Evolutionary conservation across 495 filamentous ascomycete genomes (phyloP).

Genomic region (Margaritispora aquatica): DNA sequence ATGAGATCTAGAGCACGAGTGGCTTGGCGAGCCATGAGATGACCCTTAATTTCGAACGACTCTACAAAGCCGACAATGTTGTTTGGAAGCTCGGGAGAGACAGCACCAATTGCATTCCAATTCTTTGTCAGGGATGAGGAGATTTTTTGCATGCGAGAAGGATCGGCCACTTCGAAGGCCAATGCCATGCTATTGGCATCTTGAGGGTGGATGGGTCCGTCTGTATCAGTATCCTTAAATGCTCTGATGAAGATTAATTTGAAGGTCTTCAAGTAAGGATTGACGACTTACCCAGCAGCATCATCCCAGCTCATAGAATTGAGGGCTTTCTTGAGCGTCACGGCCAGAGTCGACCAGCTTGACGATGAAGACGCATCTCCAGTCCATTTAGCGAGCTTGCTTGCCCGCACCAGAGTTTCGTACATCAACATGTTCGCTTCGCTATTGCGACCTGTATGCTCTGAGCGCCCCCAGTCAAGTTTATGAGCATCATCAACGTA

Average conservation of each 20-base stretch:
- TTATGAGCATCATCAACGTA: conserved; percentile 46
- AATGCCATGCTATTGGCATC: conserved; percentile 20
- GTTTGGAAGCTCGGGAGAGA: conserved; percentile 48
- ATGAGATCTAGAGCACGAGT: conserved; percentile 54
- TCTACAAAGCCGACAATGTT: conserved; percentile 59
- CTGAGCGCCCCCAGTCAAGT: conserved; percentile 56
- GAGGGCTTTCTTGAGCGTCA: conserved; percentile 23
- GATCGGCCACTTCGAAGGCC: conserved; percentile 9
- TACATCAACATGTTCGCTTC: conserved; percentile 57
- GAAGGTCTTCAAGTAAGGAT: background rate
- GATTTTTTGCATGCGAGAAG: conserved; percentile 3
- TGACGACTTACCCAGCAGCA: conserved; percentile 26
- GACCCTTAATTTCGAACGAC: conserved; percentile 58
- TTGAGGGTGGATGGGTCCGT: conserved; percentile 33
- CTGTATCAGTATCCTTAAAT: conserved; percentile 50
- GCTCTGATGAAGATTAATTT: conserved; percentile 38
- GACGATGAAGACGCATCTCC: conserved; percentile 30
- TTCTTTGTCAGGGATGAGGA: conserved; percentile 10
- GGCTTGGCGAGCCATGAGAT: conserved; percentile 44
- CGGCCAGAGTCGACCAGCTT: conserved; percentile 7
- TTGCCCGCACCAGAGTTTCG: conserved; percentile 42
- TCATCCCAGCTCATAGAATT: conserved; percentile 39
- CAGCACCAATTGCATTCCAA: conserved; percentile 48
- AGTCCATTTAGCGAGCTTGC: conserved; percentile 44
- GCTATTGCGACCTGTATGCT: conserved; percentile 44